Percentiles rank a stretch among this genome's conserved stretches.
phyloP scores from a whole-genome alignment of 2,329 filamentous ascomycete genomes.

The Pseudogymnoascus sp. region DNA sequence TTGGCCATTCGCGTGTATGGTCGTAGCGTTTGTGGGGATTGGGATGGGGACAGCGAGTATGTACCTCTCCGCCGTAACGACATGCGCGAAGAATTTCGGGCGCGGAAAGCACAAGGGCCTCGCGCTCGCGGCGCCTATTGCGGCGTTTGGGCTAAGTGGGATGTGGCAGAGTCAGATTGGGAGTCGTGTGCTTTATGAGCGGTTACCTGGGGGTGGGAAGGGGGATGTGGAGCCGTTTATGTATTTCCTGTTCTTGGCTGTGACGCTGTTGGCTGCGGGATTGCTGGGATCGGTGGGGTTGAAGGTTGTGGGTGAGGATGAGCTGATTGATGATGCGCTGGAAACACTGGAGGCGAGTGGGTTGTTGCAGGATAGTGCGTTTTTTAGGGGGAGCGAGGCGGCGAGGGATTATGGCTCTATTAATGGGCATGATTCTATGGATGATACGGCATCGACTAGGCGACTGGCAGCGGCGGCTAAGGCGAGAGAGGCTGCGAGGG shows the following conservation, averaged over 20 bases:
- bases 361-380: constrained; percentile 63
- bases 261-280: constrained; percentile 62
- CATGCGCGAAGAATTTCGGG: constrained; percentile 97
- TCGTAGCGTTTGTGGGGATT: constrained; percentile 73
- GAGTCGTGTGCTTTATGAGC: constrained; percentile 67
- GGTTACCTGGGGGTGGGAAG: constrained; percentile 49
- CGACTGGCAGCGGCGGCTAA: constrained; percentile 16
- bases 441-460: constrained; percentile 35
- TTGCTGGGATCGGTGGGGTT: constrained; percentile 65
- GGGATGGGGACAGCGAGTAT: constrained; percentile 79
- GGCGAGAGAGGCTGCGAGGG: constrained; percentile 29
- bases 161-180: constrained; percentile 94
- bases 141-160: constrained; percentile 83
- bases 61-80: constrained; percentile 87
- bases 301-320: constrained; percentile 72
- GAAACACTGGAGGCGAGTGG: constrained; percentile 88
- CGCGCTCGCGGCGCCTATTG: constrained; percentile 83
- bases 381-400: constrained; percentile 44
- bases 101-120: constrained; percentile 79
- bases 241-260: constrained; percentile 79
- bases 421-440: constrained; percentile 26
- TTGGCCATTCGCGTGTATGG: constrained; percentile 75
- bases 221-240: constrained; percentile 66
- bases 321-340: constrained; percentile 81
- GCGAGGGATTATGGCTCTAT: constrained; percentile 49